Evolutionary conservation across 2,329 filamentous ascomycete genomes (phyloP).

Genomic region (Cercospora nicotianae): DNA sequence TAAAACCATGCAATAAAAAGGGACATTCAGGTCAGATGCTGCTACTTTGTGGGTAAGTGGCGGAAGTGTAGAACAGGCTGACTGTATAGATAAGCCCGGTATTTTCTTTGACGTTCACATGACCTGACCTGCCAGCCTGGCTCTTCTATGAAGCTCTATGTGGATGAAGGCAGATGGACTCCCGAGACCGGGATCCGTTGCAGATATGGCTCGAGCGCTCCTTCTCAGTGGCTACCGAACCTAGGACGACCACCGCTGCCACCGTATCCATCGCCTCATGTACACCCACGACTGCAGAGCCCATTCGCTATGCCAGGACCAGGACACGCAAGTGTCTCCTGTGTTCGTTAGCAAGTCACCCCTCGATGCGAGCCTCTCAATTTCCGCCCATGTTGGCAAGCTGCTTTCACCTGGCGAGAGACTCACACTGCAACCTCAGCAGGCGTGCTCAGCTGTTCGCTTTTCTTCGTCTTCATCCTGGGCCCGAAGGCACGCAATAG

Average conservation of each 20-base stretch:
- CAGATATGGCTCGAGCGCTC: not conserved
- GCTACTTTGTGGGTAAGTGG: conserved; percentile 8
- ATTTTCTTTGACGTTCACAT: conserved; percentile 12
- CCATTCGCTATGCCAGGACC: not conserved
- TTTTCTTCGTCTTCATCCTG: not conserved
- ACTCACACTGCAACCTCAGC: not conserved
- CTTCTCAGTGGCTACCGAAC: not conserved
- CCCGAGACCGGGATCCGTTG: not conserved
- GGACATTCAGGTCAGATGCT: not conserved
- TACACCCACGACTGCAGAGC: not conserved
- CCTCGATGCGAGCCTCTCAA: not conserved
- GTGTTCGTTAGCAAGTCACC: not conserved
- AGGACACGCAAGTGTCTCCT: not conserved
- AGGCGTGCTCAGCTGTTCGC: not conserved
- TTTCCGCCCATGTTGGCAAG: not conserved
- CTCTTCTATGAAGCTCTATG: not conserved
- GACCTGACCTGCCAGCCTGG: not conserved
- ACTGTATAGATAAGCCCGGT: conserved; percentile 22
- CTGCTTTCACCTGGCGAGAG: not conserved
- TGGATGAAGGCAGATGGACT: not conserved
- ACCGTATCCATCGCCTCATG: not conserved
- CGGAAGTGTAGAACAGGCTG: conserved; percentile 14
- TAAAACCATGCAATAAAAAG: conserved; percentile 14
- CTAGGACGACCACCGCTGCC: not conserved
- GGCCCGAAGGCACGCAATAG: not conserved